A percentile compares a stretch with the other conserved stretches of the same genome.
Conservation (phyloP, 2,329 filamentous ascomycete genomes). For the Aspergillus melleus region DNA sequence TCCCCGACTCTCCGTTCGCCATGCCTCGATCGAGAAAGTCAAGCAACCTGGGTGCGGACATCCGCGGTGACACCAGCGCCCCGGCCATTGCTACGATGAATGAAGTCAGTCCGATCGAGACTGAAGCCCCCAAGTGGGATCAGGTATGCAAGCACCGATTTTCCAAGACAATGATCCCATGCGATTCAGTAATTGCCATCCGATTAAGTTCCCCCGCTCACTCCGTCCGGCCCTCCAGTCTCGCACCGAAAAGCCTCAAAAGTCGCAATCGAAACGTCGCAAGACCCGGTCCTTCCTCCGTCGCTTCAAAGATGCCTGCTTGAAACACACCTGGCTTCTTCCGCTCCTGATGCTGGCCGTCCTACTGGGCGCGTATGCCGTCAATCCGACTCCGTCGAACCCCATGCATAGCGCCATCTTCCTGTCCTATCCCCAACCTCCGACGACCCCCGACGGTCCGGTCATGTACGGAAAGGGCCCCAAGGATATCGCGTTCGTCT, state of each 20-base stretch:
- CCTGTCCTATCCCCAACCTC: constrained; percentile 78
- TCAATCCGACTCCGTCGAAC: constrained; percentile 76
- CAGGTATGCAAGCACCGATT: constrained; percentile 25
- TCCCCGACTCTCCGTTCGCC: not conserved
- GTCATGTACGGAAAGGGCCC: constrained; percentile 84
- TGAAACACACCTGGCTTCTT: constrained; percentile 61
- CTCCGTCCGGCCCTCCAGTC: constrained; percentile 22
- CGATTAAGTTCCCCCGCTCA: constrained; percentile 12
- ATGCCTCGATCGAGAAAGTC: constrained; percentile 46
- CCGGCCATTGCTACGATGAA: constrained; percentile 49
- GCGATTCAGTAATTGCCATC: not conserved
- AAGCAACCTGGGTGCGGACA: constrained; percentile 47
- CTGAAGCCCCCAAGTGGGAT: constrained; percentile 29
- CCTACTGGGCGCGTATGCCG: constrained; percentile 67
- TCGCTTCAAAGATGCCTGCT: constrained; percentile 43
- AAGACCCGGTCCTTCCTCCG: constrained; percentile 45
- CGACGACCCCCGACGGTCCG: constrained; percentile 47
- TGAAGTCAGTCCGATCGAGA: constrained; percentile 33
- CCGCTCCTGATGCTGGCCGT: constrained; percentile 68
- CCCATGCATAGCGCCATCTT: constrained; percentile 80
- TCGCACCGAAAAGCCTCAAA: constrained; percentile 30
- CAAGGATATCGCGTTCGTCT: constrained; percentile 82
- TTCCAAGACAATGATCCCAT: not conserved
- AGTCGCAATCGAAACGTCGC: constrained; percentile 45
- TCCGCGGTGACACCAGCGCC: constrained; percentile 48